Evolutionary conservation across 2,329 filamentous ascomycete genomes (phyloP).

Genomic region (Cyanodermella asteris): DNA sequence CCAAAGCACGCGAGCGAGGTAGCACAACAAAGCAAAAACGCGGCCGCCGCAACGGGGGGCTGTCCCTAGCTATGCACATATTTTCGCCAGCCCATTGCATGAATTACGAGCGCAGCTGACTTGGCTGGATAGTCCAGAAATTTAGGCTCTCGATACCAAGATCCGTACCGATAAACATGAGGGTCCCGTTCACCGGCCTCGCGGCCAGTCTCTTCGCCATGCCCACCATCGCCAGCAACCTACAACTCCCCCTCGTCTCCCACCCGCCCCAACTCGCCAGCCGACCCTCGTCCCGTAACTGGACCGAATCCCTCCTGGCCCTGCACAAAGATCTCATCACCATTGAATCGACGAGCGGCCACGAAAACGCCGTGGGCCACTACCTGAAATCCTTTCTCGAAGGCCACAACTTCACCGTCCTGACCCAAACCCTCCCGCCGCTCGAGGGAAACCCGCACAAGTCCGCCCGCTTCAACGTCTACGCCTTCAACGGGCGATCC

Average conservation of each 20-base stretch:
- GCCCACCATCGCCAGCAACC: not conserved
- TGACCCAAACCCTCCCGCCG: not conserved
- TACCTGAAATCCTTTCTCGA: slow-evolving; percentile 48
- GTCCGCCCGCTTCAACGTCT: slow-evolving; percentile 48
- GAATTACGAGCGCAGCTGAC: no score
- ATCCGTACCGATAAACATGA: no score
- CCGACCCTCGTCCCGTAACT: no score
- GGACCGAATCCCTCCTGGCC: slow-evolving; percentile 35
- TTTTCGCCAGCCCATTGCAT: no score
- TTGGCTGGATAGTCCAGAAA: no score
- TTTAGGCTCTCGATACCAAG: no score
- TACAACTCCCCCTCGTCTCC: not conserved
- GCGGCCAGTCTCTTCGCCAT: not conserved
- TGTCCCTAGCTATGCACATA: no score
- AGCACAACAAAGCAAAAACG: no score
- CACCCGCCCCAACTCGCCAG: not conserved
- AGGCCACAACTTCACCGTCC: slow-evolving; percentile 35
- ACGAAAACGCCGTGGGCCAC: slow-evolving; percentile 45
- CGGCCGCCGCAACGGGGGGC: no score
- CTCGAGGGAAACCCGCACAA: slow-evolving; percentile 8
- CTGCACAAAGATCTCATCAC: slow-evolving; percentile 58
- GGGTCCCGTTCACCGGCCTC: not conserved
- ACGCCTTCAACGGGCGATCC: slow-evolving; percentile 37
- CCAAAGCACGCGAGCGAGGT: no score
- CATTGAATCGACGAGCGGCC: slow-evolving; percentile 47